Conservation (phyloP, 768 basidiomycete species). For the Podaxis rugospora region DNA sequence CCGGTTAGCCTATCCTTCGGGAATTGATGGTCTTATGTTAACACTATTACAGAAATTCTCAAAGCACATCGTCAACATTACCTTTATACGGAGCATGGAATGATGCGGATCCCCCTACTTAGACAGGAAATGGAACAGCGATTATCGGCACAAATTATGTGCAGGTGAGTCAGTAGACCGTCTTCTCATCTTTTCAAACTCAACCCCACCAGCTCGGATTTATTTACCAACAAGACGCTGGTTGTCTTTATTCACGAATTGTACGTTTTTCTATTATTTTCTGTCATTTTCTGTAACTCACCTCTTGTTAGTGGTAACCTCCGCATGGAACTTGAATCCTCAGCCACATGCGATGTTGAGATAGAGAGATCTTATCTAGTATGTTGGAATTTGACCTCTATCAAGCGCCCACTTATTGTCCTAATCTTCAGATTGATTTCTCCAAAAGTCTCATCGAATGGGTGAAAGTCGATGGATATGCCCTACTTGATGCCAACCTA, state of each 20-base stretch:
- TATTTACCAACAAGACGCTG: constrained; percentile 73
- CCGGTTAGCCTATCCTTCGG: constrained; percentile 37
- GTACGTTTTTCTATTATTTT: constrained; percentile 42
- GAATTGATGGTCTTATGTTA: not conserved
- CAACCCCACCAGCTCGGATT: constrained; percentile 50
- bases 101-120: constrained; percentile 81
- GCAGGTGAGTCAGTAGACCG: constrained; percentile 60
- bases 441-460: constrained; percentile 78
- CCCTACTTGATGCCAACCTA: constrained; percentile 84
- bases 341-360: constrained; percentile 65
- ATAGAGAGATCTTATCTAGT: constrained; percentile 86
- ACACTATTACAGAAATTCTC: constrained; percentile 57
- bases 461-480: constrained; percentile 63
- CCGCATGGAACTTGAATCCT: constrained; percentile 75
- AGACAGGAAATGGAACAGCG: constrained; percentile 58
- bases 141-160: constrained; percentile 82
- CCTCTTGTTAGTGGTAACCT: constrained; percentile 74
- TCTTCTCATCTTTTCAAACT: not conserved
- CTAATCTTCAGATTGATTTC: constrained; percentile 69
- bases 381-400: constrained; percentile 12
- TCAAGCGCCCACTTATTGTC: constrained; percentile 2
- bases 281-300: not conserved
- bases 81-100: constrained; percentile 66
- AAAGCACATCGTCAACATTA: constrained; percentile 87
- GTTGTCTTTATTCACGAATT: constrained; percentile 94